Base-by-base conservation (phyloP, 176 grass and related monocot species). In the Cymbopogon citratus region DNA sequence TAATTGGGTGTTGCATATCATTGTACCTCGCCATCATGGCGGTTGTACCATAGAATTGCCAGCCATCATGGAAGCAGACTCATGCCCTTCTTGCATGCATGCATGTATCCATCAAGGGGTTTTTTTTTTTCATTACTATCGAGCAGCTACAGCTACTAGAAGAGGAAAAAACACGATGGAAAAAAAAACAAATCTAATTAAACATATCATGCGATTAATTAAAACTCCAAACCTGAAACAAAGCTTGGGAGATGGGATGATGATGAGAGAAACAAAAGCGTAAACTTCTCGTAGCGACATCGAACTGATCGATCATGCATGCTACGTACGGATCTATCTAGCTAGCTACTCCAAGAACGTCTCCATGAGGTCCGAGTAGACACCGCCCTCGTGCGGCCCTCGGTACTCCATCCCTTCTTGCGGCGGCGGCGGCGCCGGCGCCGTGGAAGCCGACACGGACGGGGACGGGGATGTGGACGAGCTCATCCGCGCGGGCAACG, bases 361-460 rank as follows among this genome's bases (percentile, higher is more conserved):
- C 75, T 99, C 97, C 97, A 99, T 99, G 65, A 99, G 85, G 81
- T 99, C 93, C 2, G 87, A 93, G 83, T 96, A 99, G 62, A 99
- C 87, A 59, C 93, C 93, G 62, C 92, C 87, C 65, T 99, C 93
- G 13, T 88, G 84, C 14, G 75, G 56, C 10, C 89, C 91, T 68
- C 97, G 81, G 76, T 99, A 99, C 75, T 99, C 93, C 83, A 96
- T 95, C 29, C 73, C 78, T 85, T 87, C 84, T 60, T 77, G 81
- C 59, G 13, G 51, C 51, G 0, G 57, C 24, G 0, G 87, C 73
- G 52, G 59, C 60, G 63, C 3, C 9, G 78, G 83, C 71, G 79
- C 64, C 16, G 84, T 86, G 23, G 88, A 83, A 2, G 48, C 51
- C 49, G 90, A 86, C 48, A 86, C 77, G 1, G 87, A 81, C 0